Percentiles rank a stretch among this genome's conserved stretches.
phyloP scores from a whole-genome alignment of 129 eudicot genomes.

The Flaveria sonorensis region DNA sequence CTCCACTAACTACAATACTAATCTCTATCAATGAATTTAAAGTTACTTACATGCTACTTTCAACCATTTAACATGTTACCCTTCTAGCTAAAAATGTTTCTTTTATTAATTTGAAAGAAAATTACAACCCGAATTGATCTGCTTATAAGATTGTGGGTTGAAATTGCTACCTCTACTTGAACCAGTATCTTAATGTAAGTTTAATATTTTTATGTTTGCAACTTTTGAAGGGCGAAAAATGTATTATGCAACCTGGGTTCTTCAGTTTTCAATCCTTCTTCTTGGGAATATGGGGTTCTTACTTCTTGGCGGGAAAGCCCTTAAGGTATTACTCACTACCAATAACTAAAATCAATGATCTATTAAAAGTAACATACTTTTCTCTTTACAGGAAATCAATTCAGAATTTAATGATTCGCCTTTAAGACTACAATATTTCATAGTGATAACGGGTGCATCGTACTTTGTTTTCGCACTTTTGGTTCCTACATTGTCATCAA shows the following conservation, averaged over 20 bases:
- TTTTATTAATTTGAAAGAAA: not conserved
- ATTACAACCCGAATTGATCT: not conserved
- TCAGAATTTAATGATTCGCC: constrained; percentile 50
- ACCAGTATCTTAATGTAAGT: not conserved
- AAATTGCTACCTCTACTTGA: not conserved
- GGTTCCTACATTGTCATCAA: constrained; percentile 56
- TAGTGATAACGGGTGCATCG: constrained; percentile 50
- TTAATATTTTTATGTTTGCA: not conserved
- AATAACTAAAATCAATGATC: not conserved
- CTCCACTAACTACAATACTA: too few species aligned
- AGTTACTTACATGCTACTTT: not conserved
- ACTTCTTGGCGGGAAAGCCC: constrained; percentile 59
- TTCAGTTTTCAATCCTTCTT: constrained; percentile 49
- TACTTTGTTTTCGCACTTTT: constrained; percentile 41
- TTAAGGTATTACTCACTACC: constrained; percentile 41
- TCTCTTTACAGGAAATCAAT: constrained; percentile 44
- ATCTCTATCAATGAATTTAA: not conserved
- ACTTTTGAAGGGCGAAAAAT: constrained; percentile 43
- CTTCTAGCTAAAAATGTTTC: not conserved
- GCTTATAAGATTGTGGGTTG: not conserved
- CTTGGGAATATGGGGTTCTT: constrained; percentile 59
- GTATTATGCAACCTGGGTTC: constrained; percentile 49
- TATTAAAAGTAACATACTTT: not conserved
- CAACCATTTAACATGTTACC: not conserved
- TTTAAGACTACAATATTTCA: constrained; percentile 47